These are phyloP conservation scores for Torulaspora franciscae DNA, from an alignment of 805 yeast genomes.

Conservation along the genomic window DNA sequence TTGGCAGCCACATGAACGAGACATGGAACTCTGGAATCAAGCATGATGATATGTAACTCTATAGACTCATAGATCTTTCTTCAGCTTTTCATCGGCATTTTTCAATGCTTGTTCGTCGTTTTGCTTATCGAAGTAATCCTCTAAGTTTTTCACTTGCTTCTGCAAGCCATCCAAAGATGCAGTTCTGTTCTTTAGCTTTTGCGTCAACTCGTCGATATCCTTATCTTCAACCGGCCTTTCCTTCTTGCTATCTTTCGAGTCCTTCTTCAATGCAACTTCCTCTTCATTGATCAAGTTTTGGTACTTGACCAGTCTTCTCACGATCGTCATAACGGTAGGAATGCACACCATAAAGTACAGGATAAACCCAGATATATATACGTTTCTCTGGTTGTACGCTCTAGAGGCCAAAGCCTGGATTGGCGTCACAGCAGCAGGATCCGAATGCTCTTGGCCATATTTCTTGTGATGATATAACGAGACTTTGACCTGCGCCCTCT, in stretches of 20 bases:
- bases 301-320: slow-evolving; percentile 48
- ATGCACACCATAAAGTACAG: slow-evolving; percentile 52
- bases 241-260: slow-evolving; percentile 14
- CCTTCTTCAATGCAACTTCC: slow-evolving; percentile 12
- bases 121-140: slow-evolving; percentile 44
- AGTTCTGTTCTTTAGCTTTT: slow-evolving; percentile 39
- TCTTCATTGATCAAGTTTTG: slow-evolving; percentile 34
- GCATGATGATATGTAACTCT: slow-evolving; percentile 9
- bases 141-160: slow-evolving; percentile 49
- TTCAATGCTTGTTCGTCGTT: slow-evolving; percentile 23
- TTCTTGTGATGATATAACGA: slow-evolving; percentile 22
- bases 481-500: slow-evolving; percentile 38
- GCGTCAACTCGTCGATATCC: slow-evolving; percentile 37
- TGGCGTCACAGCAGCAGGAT: slow-evolving; percentile 34
- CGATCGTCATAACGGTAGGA: slow-evolving; percentile 48
- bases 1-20: slow-evolving; percentile 57
- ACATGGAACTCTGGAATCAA: slow-evolving; percentile 56
- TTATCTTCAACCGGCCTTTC: slow-evolving; percentile 19
- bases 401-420: slow-evolving; percentile 53
- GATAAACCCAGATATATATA: slow-evolving; percentile 59
- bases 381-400: slow-evolving; percentile 59
- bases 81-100: slow-evolving; percentile 21
- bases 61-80: slow-evolving; percentile 21
- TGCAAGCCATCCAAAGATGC: slow-evolving; percentile 44
- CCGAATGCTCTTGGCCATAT: slow-evolving; percentile 23